Base-by-base conservation (phyloP, 352 stramenopile species). In the Hyphochytrium catenoides region DNA sequence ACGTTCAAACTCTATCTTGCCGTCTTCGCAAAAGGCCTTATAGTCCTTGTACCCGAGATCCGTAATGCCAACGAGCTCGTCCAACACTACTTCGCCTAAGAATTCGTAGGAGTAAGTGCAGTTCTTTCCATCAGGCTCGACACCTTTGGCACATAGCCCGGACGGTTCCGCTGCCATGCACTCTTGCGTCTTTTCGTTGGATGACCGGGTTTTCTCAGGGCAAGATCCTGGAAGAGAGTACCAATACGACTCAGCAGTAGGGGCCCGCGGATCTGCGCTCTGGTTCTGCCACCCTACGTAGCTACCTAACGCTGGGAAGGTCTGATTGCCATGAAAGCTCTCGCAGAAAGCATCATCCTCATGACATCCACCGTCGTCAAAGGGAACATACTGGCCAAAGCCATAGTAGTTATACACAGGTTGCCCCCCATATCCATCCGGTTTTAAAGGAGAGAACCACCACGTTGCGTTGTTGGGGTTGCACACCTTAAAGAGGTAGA, bases 31-130 rank as follows among this genome's bases (percentile, higher is more conserved):
- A 32, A 74, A 79, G 41, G 74, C 52, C n/a, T 46, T 47, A 31
- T 68, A 75, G 50, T 74, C 66, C 16, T 32, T 28, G 50, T 70
- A 77, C 21, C 38, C 36, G 41, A 75, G 59, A 24, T 39, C 41
- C 1, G 65, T 75, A 51, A 79, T 79, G 31, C 62, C 62, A 2
- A 79, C 65, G 15, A 76, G 37, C 43, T 79, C 65, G 29, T 79
- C 65, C 28, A 79, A 57, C 9, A 51, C 41, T 5, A 79, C 51
- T 43, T 59, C 76, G 15, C 66, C 62, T 19, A 76, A 47, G 26
- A 76, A 63, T 4, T 50, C 46, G 54, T 75, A 79, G 36, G 64
- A 60, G 54, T 56, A 79, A 19, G 62, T 75, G 50, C 62, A 79
- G 20, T 18, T 45, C 1, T 68, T 29, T 18, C 66, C 66, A 35